phyloP scores from a whole-genome alignment of 257 asterid species.

The Lavandula angustifolia region DNA sequence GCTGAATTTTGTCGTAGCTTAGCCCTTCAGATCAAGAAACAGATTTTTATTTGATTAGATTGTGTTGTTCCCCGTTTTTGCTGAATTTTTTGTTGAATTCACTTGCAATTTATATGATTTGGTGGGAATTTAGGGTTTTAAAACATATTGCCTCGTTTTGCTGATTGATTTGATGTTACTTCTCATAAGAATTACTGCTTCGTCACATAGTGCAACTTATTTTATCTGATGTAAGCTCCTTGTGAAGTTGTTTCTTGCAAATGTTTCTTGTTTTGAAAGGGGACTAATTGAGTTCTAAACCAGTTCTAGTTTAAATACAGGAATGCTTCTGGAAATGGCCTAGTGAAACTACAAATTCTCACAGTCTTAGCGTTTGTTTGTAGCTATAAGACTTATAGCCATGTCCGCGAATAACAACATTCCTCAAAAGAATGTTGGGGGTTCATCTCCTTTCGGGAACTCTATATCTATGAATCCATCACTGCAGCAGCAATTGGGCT shows the following conservation, averaged over 20 bases:
- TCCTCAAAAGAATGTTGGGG: constrained; percentile 74
- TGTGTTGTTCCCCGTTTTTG: neutral
- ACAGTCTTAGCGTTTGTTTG: constrained; percentile 20
- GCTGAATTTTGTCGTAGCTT: constrained; percentile 24
- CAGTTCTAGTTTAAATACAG: constrained; percentile 25
- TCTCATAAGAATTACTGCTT: neutral
- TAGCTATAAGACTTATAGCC: constrained; percentile 20
- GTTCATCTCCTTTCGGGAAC: constrained; percentile 80
- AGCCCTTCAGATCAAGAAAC: constrained; percentile 16
- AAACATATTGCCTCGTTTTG: neutral
- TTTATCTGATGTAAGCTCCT: constrained; percentile 28
- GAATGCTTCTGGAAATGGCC: constrained; percentile 24
- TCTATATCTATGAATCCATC: constrained; percentile 63
- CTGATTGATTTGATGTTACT: neutral
- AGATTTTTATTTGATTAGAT: constrained; percentile 15
- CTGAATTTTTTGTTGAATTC: neutral
- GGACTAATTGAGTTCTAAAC: constrained; percentile 16
- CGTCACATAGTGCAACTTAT: constrained; percentile 26
- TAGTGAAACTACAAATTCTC: constrained; percentile 26
- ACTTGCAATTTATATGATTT: constrained; percentile 8
- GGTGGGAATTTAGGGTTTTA: constrained; percentile 41
- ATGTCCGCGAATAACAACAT: constrained; percentile 85
- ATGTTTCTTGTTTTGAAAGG: neutral
- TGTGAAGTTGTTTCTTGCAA: neutral
- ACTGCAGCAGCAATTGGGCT: constrained; percentile 59